phyloP scores from a whole-genome alignment of 805 yeast genomes.

The Yamadazyma takamatsuzukensis region DNA sequence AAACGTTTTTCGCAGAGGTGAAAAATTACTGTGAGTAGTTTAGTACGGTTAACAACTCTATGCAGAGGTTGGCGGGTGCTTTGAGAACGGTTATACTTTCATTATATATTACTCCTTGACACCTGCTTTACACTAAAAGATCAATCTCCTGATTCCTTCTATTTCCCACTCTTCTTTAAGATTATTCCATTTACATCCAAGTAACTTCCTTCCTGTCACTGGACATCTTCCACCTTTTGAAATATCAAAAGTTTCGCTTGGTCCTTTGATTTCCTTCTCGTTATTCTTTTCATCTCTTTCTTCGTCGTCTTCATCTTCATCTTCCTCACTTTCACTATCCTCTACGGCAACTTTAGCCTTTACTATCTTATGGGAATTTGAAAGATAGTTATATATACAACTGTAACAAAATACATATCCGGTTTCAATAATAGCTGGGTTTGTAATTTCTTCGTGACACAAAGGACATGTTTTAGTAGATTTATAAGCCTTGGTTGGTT shows the following conservation, averaged over 20 bases:
- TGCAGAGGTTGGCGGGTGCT: too few species aligned
- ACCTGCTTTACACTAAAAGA: conserved; percentile 40
- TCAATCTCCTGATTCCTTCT: conserved; percentile 72
- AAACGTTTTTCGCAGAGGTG: conserved; percentile 1
- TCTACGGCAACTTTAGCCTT: conserved; percentile 13
- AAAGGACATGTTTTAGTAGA: conserved; percentile 56
- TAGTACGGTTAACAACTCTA: too few species aligned
- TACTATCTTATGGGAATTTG: conserved; percentile 40
- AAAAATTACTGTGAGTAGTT: too few species aligned
- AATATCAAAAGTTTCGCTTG: conserved; percentile 20
- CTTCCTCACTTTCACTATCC: background rate
- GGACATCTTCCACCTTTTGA: conserved; percentile 76
- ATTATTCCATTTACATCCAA: conserved; percentile 68
- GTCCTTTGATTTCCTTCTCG: conserved; percentile 5
- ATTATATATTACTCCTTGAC: background rate
- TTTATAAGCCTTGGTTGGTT: conserved; percentile 19
- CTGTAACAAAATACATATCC: conserved; percentile 89
- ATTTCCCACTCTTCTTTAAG: conserved; percentile 62
- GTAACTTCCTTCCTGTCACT: conserved; percentile 63
- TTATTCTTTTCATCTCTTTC: conserved; percentile 13
- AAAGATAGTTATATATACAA: conserved; percentile 68
- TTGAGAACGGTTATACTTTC: background rate
- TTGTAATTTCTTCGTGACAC: conserved; percentile 60
- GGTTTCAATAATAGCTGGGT: conserved; percentile 86
- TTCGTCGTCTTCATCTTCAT: conserved; percentile 13